Evolutionary conservation across 805 yeast genomes (phyloP), one percentile per base, ranked within the genome.

Genomic region (Komagataella kurtzmanii): DNA sequence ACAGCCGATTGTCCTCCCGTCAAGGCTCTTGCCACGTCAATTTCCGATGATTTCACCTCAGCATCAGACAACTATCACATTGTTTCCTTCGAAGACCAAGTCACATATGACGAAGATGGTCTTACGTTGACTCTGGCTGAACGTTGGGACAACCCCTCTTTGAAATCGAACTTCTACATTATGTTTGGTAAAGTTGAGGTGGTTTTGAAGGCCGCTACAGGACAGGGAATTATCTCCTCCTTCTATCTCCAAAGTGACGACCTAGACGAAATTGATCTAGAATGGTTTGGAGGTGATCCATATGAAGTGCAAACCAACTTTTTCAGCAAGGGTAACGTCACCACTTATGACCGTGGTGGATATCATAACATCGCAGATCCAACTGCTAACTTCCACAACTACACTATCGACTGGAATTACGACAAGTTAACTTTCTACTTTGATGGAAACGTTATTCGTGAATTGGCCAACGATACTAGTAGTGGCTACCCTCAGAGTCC

Each of bases 401-500:
- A 89, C 66, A 81, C 93, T 6, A 66, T 90, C 52, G 96, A 88
- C 57, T 89, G 97, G 97, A 79, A 83, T 2, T 68, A 77, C 57
- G 83, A 81, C 46, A 61, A 69, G 6, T 68, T 85, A 45, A 71
- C 76, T 7, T 90, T 95, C 89, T 77, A 76, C 53, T 58, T 88
- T 23, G 95, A 90, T 60, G 95, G 91, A 24, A 61, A 56, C 6
- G 71, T 73, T 1, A 79, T 87, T 7, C 80, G 97, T 71, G 76
- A 85, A 1, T 68, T 90, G 51, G 46, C 61, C 8, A 72, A 78
- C 52, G 67, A 70, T 52, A 70, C 81, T 19, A 62, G 77, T 17
- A 74, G 79, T 61, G 95, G 95, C 4, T 90, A 77, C 65, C 97
- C 97, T 46, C 96, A 89, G 68, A 71, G 88, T n/a, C 97, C 97